Evolutionary conservation across 768 basidiomycete genomes (phyloP), one percentile per base, ranked within the genome.

Genomic region (Lentinula aciculospora): DNA sequence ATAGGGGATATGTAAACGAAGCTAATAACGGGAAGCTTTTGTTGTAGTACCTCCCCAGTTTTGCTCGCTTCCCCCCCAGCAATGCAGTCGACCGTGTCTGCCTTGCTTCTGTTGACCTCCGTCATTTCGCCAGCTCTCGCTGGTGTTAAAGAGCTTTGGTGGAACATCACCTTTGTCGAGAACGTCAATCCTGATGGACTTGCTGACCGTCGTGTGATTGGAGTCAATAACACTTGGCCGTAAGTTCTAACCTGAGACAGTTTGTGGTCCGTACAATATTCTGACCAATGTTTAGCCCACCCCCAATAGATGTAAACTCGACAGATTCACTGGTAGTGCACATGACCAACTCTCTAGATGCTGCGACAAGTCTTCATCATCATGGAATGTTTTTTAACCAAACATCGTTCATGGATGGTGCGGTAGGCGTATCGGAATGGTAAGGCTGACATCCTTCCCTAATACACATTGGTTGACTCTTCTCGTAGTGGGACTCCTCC

Each of bases 381-480:
- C 95, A 97, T 72, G 96, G 96, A 61, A 92, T 96, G 88, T 94
- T 85, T 74, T 94, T 97, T 78, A 95, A 94, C 68, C 79, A 82
- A 1, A 81, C 89, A 0, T 81, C 83, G 17, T 97, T 90, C 85
- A 88, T 86, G 77, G 96, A 98, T 69, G 96, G 96, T 36, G 93
- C 96, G 0, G 70, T 81, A 31, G 83, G 79, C 5, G 84, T 94
- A 37, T 81, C 88, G 0, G 92, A 98, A 75, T 98, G 94, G 91
- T 89, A 68, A 49, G 72, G n/a, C n/a, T n/a, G n/a, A n/a, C n/a
- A n/a, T 15, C 47, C 3, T 29, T 12, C 13, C 4, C 36, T 17
- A 12, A 29, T 48, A 21, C 10, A n/a, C n/a, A n/a, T 28, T 39
- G 37, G n/a, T 15, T 12, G 3, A 23, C 23, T 6, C 25, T 36